Conservation (phyloP, 2,329 filamentous ascomycete genomes). For the Colletotrichum viniferum region DNA sequence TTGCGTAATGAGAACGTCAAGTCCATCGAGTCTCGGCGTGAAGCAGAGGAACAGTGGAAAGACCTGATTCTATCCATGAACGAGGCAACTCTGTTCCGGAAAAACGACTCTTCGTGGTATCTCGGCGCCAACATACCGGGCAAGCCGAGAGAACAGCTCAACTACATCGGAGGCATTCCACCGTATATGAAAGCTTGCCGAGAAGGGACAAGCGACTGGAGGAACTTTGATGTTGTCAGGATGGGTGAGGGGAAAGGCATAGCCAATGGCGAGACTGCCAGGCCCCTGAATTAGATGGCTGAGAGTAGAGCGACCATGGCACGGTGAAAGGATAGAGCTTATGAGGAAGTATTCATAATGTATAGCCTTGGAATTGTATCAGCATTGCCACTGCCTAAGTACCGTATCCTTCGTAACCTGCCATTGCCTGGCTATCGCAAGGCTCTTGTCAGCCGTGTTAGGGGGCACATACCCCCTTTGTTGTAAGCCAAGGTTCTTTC, state of each 20-base stretch:
- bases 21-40: slow-evolving; percentile 18
- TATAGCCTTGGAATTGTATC: not conserved
- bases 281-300: not conserved
- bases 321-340: not conserved
- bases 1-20: slow-evolving; percentile 8
- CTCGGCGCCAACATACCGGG: slow-evolving; percentile 27
- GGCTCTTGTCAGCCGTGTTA: not conserved
- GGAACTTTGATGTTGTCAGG: not conserved
- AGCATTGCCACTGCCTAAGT: not conserved
- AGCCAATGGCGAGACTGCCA: not conserved
- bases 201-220: not conserved
- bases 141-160: slow-evolving; percentile 24
- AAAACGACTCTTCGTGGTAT: slow-evolving; percentile 25
- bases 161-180: slow-evolving; percentile 21
- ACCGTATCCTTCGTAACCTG: not conserved
- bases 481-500: not conserved
- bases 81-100: slow-evolving; percentile 21
- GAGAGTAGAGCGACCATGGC: not conserved
- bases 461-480: not conserved
- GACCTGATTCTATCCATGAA: slow-evolving; percentile 11
- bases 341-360: not conserved
- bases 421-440: accelerated
- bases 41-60: slow-evolving; percentile 20
- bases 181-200: slow-evolving; percentile 19
- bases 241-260: not conserved